Evolutionary conservation across 108 stramenopile species (phyloP), one percentile per base, ranked within the genome.

Genomic region (Conticribra guillardii): DNA sequence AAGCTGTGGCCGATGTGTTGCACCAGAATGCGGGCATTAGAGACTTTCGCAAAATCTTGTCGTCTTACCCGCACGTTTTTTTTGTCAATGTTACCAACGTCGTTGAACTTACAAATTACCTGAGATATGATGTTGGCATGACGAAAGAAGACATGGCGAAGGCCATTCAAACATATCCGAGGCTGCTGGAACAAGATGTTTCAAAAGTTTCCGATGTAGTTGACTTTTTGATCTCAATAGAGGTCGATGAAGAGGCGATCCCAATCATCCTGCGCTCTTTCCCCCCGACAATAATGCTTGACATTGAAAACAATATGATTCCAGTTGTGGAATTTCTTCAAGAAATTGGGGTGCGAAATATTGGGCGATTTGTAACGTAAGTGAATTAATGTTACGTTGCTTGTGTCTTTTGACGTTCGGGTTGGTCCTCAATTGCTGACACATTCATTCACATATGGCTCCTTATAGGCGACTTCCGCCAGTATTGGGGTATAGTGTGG

Each of bases 401-500:
- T 33, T 52, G 17, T 57, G 5, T 54, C 1, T 26, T 7, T 33
- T 27, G 1, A 17, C 24, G 33, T 31, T 62, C n/a, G 5, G 17
- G 16, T 33, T n/a, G n/a, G n/a, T n/a, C n/a, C n/a, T n/a, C n/a
- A n/a, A 54, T 26, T 34, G 28, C 64, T 33, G 17, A 30, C 1
- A 30, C 9, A 15, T 61, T 30, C 30, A 34, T 37, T 29, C 0
- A 19, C 3, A n/a, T n/a, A 24, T 2, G 9, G 26, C 2, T 22
- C 16, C 22, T 15, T 4, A 15, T 27, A 78, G 76, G 4, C 73
- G 84, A 53, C 54, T 92, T 8, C 91, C 91, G 2, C 88, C 91
- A 16, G 79, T 92, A 9, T 65, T 92, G 55, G 88, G 87, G 28
- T 92, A 92, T 74, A 88, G 85, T 17, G 87, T 92, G 8, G 85